Percentiles rank a stretch among this genome's conserved stretches.
Evolutionary conservation across 768 basidiomycete species (phyloP).

Genomic region (Mycena polygramma): DNA sequence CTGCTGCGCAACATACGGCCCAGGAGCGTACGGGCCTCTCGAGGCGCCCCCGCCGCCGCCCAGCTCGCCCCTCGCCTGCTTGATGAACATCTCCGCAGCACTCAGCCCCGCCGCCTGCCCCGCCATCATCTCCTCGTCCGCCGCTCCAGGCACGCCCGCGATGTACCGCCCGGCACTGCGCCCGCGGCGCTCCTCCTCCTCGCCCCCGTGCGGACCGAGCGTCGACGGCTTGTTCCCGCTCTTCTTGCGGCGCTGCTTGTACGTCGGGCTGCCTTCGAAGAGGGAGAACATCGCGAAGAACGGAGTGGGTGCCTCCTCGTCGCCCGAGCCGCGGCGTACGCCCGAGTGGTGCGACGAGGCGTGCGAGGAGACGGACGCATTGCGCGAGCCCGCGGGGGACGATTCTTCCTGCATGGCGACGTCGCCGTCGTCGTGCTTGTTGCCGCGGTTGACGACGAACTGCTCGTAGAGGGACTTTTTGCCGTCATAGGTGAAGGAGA

Average conservation of each 20-base stretch:
- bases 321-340: slow-evolving; percentile 39
- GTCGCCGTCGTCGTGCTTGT: slow-evolving; percentile 42
- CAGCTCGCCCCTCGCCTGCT: slow-evolving; percentile 72
- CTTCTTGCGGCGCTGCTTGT: slow-evolving; percentile 92
- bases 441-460: slow-evolving; percentile 60
- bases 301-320: slow-evolving; percentile 61
- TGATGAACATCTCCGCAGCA: slow-evolving; percentile 76
- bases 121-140: slow-evolving; percentile 41
- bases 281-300: slow-evolving; percentile 80
- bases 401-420: slow-evolving; percentile 42
- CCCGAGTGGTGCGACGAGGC: slow-evolving; percentile 28
- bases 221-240: slow-evolving; percentile 55
- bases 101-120: slow-evolving; percentile 48
- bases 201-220: slow-evolving; percentile 42
- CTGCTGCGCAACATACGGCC: slow-evolving; percentile 2
- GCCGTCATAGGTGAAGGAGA: slow-evolving; percentile 90
- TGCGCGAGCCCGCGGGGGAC: slow-evolving; percentile 36
- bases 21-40: slow-evolving; percentile 4
- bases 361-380: slow-evolving; percentile 34
- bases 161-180: slow-evolving; percentile 31
- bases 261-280: slow-evolving; percentile 87
- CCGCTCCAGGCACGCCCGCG: slow-evolving; percentile 20
- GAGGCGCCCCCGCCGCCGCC: slow-evolving; percentile 45
- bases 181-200: slow-evolving; percentile 49
- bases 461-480: slow-evolving; percentile 91